phyloP scores from a whole-genome alignment of 2,329 filamentous ascomycete species.

The Phialocephala sp. region DNA sequence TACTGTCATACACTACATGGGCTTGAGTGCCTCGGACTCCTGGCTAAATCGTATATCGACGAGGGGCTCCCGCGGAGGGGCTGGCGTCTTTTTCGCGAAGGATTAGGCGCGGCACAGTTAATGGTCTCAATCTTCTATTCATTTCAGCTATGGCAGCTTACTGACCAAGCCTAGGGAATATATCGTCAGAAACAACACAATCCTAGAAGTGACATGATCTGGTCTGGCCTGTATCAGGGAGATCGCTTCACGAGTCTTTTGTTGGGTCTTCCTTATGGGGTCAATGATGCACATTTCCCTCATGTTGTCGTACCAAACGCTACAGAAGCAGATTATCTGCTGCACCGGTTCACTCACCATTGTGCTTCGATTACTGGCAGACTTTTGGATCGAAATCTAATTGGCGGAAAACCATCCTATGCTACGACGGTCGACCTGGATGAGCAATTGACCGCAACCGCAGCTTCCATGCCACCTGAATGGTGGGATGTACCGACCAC shows the following conservation, averaged over 20 bases:
- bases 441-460: conserved; percentile 49
- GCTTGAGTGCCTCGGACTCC: conserved; percentile 50
- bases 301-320: not conserved
- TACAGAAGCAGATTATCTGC: not conserved
- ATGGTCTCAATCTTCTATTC: conserved; percentile 19
- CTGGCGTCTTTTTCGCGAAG: conserved; percentile 50
- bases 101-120: conserved; percentile 49
- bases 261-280: conserved; percentile 50
- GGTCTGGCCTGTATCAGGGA: conserved; percentile 37
- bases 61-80: conserved; percentile 50
- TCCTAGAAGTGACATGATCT: not conserved
- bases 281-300: conserved; percentile 47
- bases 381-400: conserved; percentile 50
- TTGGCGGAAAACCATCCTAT: conserved; percentile 44
- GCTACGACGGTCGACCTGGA: conserved; percentile 48
- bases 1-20: conserved; percentile 49
- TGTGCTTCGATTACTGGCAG: conserved; percentile 48
- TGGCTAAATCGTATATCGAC: conserved; percentile 51
- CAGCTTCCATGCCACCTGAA: conserved; percentile 44
- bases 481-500: conserved; percentile 47
- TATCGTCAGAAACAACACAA: not conserved
- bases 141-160: not conserved
- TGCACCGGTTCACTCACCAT: conserved; percentile 22
- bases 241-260: conserved; percentile 52
- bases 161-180: not conserved